Conservation (phyloP, 2,329 filamentous ascomycete species). For the Ceratocystis papillata region DNA sequence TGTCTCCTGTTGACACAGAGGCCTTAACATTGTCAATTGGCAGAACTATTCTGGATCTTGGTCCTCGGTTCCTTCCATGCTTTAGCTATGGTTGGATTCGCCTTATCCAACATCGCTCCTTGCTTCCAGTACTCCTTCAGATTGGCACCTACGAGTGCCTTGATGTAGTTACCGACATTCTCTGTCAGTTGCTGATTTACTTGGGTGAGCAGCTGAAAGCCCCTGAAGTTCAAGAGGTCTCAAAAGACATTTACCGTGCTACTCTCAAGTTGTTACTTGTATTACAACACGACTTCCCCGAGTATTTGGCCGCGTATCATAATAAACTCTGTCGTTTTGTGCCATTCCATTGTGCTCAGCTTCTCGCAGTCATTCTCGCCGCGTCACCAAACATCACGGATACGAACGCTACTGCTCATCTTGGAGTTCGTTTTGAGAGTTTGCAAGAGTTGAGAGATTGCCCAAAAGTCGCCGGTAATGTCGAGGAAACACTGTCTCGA, state of each 20-base stretch:
- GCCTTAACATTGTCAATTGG: constrained; percentile 31
- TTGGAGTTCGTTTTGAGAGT: constrained; percentile 64
- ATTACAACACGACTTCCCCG: constrained; percentile 86
- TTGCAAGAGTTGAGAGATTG: constrained; percentile 62
- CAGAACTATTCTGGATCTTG: constrained; percentile 56
- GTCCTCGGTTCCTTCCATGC: constrained; percentile 65
- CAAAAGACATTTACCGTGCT: constrained; percentile 76
- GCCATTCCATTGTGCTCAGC: constrained; percentile 71
- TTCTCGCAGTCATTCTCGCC: constrained; percentile 78
- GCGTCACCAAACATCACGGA: constrained; percentile 68
- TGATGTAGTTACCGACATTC: constrained; percentile 65
- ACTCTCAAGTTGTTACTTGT: constrained; percentile 72
- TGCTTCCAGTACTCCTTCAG: constrained; percentile 65
- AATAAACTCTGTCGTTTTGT: constrained; percentile 70
- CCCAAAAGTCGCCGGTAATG: constrained; percentile 55
- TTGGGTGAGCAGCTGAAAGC: constrained; percentile 71
- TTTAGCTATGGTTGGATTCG: constrained; percentile 80
- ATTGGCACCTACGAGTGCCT: constrained; percentile 39
- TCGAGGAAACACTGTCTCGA: constrained; percentile 43
- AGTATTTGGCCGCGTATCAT: constrained; percentile 83
- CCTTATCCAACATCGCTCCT: constrained; percentile 72
- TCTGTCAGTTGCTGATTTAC: constrained; percentile 61
- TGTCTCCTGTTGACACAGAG: constrained; percentile 10
- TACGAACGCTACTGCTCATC: constrained; percentile 61
- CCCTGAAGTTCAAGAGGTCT: constrained; percentile 54